Evolutionary conservation across 2,329 filamentous ascomycete genomes (phyloP), one percentile per base, ranked within the genome.

Genomic region (Achaetomium macrosporum): DNA sequence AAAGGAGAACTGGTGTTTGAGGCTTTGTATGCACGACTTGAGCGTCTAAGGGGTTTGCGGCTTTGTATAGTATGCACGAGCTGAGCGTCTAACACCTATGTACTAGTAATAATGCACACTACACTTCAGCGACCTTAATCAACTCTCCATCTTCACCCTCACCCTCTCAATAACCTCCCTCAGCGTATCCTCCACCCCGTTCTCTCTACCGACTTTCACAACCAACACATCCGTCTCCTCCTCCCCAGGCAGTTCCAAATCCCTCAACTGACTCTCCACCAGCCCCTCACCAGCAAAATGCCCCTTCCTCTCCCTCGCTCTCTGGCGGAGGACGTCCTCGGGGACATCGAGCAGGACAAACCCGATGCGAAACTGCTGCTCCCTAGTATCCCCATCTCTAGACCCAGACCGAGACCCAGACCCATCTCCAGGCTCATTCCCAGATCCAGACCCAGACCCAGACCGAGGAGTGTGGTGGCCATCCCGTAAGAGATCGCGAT

Each of bases 261-360:
- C 80, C 53, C 78, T 74, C 58, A 90, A 79, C 68, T 90, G 87
- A 60, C 83, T 87, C 56, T 80, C 76, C 11, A 91, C 85, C 82
- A 90, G 87, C 42, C 76, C 75, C 44, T 82, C 79, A 66, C 87
- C 87, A 79, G 90, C 89, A 65, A 86, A 91, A 63, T 91, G 87
- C 5, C 79, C 79, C 64, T 85, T 70, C 45, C 87, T 74, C 30
- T 74, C 75, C 45, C 71, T 73, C 7, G 90, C 84, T 2, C 87
- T 76, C 53, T 78, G 70, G 55, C 85, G 69, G 16, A 90, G 73
- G 4, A 80, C 74, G 31, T 78, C 74, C 65, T 88, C 83, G 35
- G 76, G 73, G 2, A 85, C 84, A 53, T 79, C 76, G 19, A 91
- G 77, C 65, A 86, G 90, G 45, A 90, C 75, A 59, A 90, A 90